Base-by-base conservation (phyloP, 2,329 filamentous ascomycete species). In the Mollisia scopiformis region DNA sequence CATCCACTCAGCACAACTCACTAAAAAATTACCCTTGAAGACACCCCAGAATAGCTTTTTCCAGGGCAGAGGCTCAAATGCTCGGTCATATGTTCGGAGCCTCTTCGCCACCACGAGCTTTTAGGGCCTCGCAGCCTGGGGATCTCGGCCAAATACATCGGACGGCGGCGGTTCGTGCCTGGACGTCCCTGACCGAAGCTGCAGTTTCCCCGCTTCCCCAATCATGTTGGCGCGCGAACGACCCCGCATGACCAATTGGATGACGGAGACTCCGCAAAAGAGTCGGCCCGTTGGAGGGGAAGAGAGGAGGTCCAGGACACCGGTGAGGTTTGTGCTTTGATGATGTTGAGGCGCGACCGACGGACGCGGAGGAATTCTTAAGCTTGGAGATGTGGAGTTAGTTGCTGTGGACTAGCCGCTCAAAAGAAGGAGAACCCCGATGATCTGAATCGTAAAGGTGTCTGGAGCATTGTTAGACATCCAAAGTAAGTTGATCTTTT, bases 401-500 rank as follows among this genome's bases (percentile, higher is more conserved):
- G 23, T 14, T n/a, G 43, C 28, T 28, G 39, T 21, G 39, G 27
- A 27, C 53, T 63, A 35, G 55, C 56, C 27, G 33, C 13, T 23
- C 55, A 62, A 35, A 0, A 30, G 10, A 47, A 25, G 43, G 28
- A 27, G 6, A 27, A 47, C 28, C 23, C 43, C 11, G 43, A 47
- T 27, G 43, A 47, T 47, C 16, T 63, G 10, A 27, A 62, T 19
- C 58, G 28, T 11, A 55, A 61, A 14, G 62, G 62, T 23, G 27
- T 63, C 2, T 63, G 62, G 62, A 63, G 62, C 27, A 58, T 62
- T 35, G 62, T 63, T 14, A 35, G 62, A 43, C 62, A 63, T 59
- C 62, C 62, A 23, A 63, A 63, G 62, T 62, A 57, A 50, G 59
- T 53, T 31, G 10, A 28, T 13, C 19, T 23, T 23, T 39, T 19